phyloP scores from a whole-genome alignment of 331 rosid species.

The Dryas integrifolia region DNA sequence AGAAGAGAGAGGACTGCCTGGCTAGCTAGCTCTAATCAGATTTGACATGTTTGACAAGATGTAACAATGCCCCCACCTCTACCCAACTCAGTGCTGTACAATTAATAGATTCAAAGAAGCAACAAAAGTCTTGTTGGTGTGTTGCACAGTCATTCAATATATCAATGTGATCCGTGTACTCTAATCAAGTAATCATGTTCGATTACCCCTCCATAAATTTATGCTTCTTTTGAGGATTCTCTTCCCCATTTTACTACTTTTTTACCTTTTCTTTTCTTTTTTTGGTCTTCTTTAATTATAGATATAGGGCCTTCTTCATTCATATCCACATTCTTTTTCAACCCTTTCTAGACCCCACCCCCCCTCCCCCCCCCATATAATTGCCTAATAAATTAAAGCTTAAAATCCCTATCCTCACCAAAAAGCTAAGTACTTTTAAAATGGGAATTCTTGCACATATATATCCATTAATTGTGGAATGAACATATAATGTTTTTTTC shows the following conservation, averaged over 20 bases:
- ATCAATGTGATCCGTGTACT: constrained; percentile 12
- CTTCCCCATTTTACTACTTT: neutral
- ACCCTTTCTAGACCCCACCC: too few relatives aligned
- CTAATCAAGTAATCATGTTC: constrained; percentile 9
- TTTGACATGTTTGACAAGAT: constrained; percentile 39
- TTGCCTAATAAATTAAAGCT: too few relatives aligned
- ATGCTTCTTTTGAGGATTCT: constrained; percentile 24
- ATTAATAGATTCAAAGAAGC: constrained; percentile 2
- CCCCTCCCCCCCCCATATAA: too few relatives aligned
- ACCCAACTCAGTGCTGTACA: constrained; percentile 15
- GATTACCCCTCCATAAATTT: constrained; percentile 4
- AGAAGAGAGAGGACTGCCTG: constrained; percentile 6
- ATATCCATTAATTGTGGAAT: too few relatives aligned
- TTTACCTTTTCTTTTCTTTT: neutral
- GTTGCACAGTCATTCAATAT: constrained; percentile 10
- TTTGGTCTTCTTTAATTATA: neutral
- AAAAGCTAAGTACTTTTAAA: too few relatives aligned
- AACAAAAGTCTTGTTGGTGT: neutral
- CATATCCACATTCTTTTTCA: too few relatives aligned
- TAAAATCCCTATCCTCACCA: too few relatives aligned
- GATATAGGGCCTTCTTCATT: too few relatives aligned
- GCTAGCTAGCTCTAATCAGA: constrained; percentile 16
- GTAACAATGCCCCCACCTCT: constrained; percentile 12
- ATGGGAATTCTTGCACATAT: too few relatives aligned
- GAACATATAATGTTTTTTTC: too few relatives aligned